phyloP scores from a whole-genome alignment of 2,329 filamentous ascomycete species.

The Clarireedia hainanense region DNA sequence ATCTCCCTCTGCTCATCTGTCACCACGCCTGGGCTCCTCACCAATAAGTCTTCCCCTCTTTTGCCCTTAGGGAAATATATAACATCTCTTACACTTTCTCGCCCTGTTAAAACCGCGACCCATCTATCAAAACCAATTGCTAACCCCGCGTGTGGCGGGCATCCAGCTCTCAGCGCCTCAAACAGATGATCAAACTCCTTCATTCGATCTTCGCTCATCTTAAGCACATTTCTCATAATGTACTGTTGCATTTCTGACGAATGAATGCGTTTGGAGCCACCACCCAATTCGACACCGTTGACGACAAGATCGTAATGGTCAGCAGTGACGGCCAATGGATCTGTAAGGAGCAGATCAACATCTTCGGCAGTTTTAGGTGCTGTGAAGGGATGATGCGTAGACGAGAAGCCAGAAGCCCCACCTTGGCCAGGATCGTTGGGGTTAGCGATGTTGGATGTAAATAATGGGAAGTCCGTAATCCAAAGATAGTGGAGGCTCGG shows the following conservation, averaged over 20 bases:
- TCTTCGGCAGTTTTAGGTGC: conserved; percentile 68
- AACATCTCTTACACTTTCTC: conserved; percentile 76
- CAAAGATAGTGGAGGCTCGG: conserved; percentile 62
- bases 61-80: conserved; percentile 96
- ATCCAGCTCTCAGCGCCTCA: conserved; percentile 73
- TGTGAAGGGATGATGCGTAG: conserved; percentile 95
- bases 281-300: conserved; percentile 90
- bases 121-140: conserved; percentile 88
- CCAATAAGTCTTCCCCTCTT: conserved; percentile 78
- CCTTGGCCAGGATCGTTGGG: conserved; percentile 58
- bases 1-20: conserved; percentile 38
- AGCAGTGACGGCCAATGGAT: conserved; percentile 65
- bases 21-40: conserved; percentile 66
- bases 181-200: conserved; percentile 82
- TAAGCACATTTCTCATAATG: conserved; percentile 74
- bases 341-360: conserved; percentile 62
- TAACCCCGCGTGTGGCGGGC: conserved; percentile 90
- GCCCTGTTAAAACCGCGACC: conserved; percentile 69
- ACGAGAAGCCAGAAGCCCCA: conserved; percentile 68
- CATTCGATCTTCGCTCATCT: conserved; percentile 30
- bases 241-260: conserved; percentile 74
- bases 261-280: conserved; percentile 89
- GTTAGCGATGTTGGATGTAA: conserved; percentile 54
- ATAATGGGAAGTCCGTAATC: conserved; percentile 88
- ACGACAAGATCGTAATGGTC: conserved; percentile 96